Evolutionary conservation across 1,139 yeast species (phyloP), one percentile per base, ranked within the genome.

Genomic region (Yamadazyma jaroonii): DNA sequence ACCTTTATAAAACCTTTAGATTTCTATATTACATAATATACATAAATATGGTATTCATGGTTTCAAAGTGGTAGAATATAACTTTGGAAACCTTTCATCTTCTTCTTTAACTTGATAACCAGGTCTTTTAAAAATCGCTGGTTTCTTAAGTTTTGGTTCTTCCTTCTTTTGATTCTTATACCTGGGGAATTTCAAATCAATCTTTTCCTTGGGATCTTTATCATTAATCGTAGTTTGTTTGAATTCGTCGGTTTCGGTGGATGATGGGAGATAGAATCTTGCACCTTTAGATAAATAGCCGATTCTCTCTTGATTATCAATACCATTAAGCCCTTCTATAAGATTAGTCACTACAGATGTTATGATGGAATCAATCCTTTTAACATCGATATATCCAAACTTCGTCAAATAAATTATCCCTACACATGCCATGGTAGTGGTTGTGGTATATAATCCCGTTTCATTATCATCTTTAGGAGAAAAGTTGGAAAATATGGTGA

Each of bases 121-220:
- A 21, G 67, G 67, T 37, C 56, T 62, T 44, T 71, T 67, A 53
- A 75, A 70, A 22, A 77, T 76, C 9, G 78, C 78, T 1, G 82
- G 83, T 51, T 72, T 74, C 48, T 73, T 62, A 29, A 76, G 59
- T 1, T 72, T 72, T 14, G 49, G 38, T 7, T 32, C 36, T 29
- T 37, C 33, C 26, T 32, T 34, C 14, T 42, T 48, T 32, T 34
- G 37, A 28, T 42, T 36, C 15, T 48, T 48, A 24, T 48, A 48
- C 20, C 49, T 31, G 3, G 52, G 52, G 35, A 48, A 48, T 29
- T 41, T 46, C 17, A 48, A 37, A 27, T 46, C 46, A 5, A 36
- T 34, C 17, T 27, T 27, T 24, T 31, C 22, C 10, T 12, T 24
- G 4, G 11, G 24, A 12, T 14, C 34, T 24, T 32, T 10, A 14